Conservation (phyloP, 2,329 filamentous ascomycete genomes). For the Aspergillus niger region DNA sequence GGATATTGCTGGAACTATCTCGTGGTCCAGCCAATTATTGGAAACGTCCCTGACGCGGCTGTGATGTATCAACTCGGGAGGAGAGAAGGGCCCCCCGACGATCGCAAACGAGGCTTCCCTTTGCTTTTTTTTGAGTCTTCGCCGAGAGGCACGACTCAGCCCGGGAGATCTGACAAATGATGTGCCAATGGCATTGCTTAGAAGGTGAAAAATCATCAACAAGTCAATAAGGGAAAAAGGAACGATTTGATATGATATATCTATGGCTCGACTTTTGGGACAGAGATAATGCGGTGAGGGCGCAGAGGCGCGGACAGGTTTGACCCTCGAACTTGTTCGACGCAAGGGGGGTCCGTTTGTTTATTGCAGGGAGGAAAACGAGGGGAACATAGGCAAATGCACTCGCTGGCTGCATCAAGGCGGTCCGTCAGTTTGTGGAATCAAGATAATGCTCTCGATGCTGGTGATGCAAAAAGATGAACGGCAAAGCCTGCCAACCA, state of each 20-base stretch:
- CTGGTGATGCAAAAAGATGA: slow-evolving; percentile 1
- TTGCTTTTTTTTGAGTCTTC: slow-evolving; percentile 6
- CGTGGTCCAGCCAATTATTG: slow-evolving; percentile 2
- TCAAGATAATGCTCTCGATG: not conserved
- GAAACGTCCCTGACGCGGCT: slow-evolving; percentile 3
- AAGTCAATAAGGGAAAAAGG: not conserved
- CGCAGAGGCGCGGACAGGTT: not conserved
- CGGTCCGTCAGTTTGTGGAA: not conserved
- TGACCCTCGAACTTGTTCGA: slow-evolving; percentile 5
- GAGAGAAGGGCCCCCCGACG: slow-evolving; percentile 7
- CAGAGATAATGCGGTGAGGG: slow-evolving; percentile 12
- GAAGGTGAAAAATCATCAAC: not conserved
- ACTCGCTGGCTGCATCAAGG: not conserved
- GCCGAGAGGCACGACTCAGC: not conserved
- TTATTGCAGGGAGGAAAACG: slow-evolving; percentile 20
- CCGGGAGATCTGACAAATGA: slow-evolving; percentile 19
- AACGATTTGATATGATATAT: not conserved
- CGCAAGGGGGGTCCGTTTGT: slow-evolving; percentile 18
- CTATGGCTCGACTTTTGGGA: not conserved
- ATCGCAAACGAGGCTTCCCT: slow-evolving; percentile 9
- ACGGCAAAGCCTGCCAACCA: not conserved
- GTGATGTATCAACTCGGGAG: slow-evolving; percentile 11
- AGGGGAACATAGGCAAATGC: not conserved
- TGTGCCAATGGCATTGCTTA: slow-evolving; percentile 12
- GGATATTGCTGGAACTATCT: slow-evolving; percentile 4